Base-by-base conservation (phyloP, 2,329 filamentous ascomycete species). In the Neofusicoccum sp. region DNA sequence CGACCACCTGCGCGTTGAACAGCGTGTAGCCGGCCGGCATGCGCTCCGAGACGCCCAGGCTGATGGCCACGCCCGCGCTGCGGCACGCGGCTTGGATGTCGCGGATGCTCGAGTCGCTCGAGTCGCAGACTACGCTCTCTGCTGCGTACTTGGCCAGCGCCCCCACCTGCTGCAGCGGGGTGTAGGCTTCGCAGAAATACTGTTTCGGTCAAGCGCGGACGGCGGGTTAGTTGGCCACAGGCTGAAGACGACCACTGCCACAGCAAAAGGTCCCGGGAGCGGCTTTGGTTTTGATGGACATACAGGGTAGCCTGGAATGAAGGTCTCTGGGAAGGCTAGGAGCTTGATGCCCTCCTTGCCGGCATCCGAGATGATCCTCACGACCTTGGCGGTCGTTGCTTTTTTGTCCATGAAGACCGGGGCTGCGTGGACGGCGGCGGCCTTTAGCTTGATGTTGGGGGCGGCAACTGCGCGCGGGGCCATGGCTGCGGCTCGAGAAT, bases 331-430 rank as follows among this genome's bases (percentile, higher is more conserved):
- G 48, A 74, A 75, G 3, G 73, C 71, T 5, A 75, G 65, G 16
- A 75, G 64, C 57, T 69, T 70, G 64, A 75, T 63, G 6, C 68
- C 65, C 20, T 70, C 64, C 20, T 63, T 54, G 9, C 65, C 71
- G 48, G 72, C 72, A 60, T 74, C 66, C 61, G 73, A 69, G 41
- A 75, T 73, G 40, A 75, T 64, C 6, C 58, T 44, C 14, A 74
- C 54, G 14, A 71, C 70, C 57, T 75, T 74, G 47, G 64, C 66
- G 45, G 70, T 70, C 2, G 72, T 74, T 3, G 69, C 71, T 1
- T 62, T 64, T 60, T 75, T 75, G 66, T 75, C 63, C 73, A 75
- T 75, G 63, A 69, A 75, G 9, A 73, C 68, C 9, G 73, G 72
- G 8, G 72, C 70, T 2, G 71, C 72, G 49, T 75, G 73, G 8